Evolutionary conservation across 2,329 filamentous ascomycete species (phyloP).

Genomic region (Teratosphaeria gauchensis): DNA sequence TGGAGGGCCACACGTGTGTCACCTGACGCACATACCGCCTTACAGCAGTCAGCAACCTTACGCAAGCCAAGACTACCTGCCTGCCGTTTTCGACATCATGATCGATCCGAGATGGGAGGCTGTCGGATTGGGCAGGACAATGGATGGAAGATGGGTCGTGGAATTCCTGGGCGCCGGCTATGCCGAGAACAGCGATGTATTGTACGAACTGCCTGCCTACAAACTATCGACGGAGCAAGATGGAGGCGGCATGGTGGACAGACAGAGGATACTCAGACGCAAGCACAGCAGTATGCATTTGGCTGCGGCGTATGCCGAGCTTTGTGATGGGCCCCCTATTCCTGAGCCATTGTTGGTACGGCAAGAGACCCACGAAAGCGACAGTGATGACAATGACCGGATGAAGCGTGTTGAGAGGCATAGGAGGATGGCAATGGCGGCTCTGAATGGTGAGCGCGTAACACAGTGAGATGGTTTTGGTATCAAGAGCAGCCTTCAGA

Average conservation of each 20-base stretch:
- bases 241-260: background rate
- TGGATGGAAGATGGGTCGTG: conserved; percentile 11
- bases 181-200: background rate
- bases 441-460: background rate
- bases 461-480: background rate
- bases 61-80: background rate
- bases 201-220: background rate
- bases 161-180: conserved; percentile 2
- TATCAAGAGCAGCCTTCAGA: background rate
- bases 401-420: background rate
- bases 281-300: background rate
- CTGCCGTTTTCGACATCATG: conserved; percentile 3
- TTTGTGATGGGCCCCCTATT: background rate
- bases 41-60: background rate
- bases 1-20: background rate
- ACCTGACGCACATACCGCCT: background rate
- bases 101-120: conserved; percentile 4
- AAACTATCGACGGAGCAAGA: background rate
- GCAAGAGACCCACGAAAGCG: background rate
- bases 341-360: background rate
- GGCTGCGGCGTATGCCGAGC: background rate
- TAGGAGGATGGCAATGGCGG: background rate
- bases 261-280: background rate
- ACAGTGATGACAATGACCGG: background rate
- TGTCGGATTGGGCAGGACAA: conserved; percentile 7